Evolutionary conservation across 73 alveolate species (phyloP).

Genomic region (Paramecium sexaurelia): DNA sequence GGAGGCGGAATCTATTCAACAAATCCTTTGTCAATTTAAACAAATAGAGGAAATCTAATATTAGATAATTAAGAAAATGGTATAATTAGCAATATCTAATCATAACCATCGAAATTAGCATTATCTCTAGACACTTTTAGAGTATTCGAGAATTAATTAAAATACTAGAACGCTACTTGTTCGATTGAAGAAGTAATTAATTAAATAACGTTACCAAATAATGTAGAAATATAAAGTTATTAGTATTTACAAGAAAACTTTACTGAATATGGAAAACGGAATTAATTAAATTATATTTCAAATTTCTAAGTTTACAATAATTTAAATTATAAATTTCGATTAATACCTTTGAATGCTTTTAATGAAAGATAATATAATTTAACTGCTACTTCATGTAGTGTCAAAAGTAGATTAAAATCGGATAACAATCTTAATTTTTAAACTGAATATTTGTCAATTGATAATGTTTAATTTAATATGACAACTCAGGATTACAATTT

Average conservation of each 20-base stretch:
- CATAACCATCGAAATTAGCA: not conserved
- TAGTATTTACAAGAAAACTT: not conserved
- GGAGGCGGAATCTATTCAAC: not conserved
- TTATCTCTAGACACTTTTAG: not conserved
- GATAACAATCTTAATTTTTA: not conserved
- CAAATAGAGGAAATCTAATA: not conserved
- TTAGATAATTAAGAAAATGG: not conserved
- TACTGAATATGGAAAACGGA: not conserved
- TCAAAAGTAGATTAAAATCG: not conserved
- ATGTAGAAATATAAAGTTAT: not conserved
- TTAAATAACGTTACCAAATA: not conserved
- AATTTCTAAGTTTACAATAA: not conserved
- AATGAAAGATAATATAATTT: not conserved
- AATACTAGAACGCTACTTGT: not conserved
- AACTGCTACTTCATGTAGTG: not conserved
- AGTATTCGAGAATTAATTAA: not conserved
- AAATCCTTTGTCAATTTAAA: not conserved
- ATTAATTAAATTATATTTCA: not conserved
- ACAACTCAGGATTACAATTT: not conserved
- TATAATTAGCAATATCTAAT: not conserved
- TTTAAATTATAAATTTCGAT: not conserved
- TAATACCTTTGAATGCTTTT: not conserved
- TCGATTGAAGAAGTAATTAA: not conserved
- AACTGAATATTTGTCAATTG: not conserved
- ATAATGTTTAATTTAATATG: not conserved